Conservation (phyloP, 257 asterid species). For the Nemophila menziesii region DNA sequence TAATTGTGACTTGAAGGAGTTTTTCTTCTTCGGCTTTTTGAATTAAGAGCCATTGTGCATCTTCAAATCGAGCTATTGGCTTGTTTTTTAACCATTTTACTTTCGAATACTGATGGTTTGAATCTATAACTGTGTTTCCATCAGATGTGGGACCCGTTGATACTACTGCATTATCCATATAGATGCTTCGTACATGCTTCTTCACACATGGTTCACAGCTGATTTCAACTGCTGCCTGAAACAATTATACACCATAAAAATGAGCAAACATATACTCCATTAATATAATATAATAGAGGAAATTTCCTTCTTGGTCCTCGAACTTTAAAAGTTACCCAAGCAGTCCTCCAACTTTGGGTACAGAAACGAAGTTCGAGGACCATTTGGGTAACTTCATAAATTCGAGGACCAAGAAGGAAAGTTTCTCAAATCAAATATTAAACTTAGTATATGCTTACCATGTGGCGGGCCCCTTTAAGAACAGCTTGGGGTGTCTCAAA, state of each 20-base stretch:
- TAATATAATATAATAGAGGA: too few relatives aligned
- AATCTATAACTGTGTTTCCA: conserved; percentile 75
- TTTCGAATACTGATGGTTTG: conserved; percentile 78
- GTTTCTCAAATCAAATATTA: not conserved
- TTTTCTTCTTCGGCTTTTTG: conserved; percentile 97
- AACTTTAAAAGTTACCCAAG: too few relatives aligned
- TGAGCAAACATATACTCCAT: not conserved
- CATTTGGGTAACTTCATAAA: too few relatives aligned
- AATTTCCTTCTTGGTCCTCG: too few relatives aligned
- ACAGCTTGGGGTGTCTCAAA: conserved; percentile 83
- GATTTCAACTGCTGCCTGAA: conserved; percentile 94
- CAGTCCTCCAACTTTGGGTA: too few relatives aligned
- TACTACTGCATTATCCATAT: conserved; percentile 74
- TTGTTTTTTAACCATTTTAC: conserved; percentile 91
- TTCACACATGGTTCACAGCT: conserved; percentile 92
- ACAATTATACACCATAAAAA: conserved; percentile 2
- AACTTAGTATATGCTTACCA: conserved; percentile 38
- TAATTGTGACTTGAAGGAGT: conserved; percentile 71
- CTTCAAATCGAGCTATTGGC: conserved; percentile 74
- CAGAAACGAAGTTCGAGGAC: too few relatives aligned
- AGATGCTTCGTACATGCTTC: conserved; percentile 76
- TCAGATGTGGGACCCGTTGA: conserved; percentile 83
- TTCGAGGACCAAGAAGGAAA: too few relatives aligned
- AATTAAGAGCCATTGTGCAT: conserved; percentile 92
- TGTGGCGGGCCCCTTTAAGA: conserved; percentile 91